A percentile compares a stretch with the other conserved stretches of the same genome.
phyloP scores from a whole-genome alignment of 345 rosid genomes.

The Eucalyptus shirleyi region DNA sequence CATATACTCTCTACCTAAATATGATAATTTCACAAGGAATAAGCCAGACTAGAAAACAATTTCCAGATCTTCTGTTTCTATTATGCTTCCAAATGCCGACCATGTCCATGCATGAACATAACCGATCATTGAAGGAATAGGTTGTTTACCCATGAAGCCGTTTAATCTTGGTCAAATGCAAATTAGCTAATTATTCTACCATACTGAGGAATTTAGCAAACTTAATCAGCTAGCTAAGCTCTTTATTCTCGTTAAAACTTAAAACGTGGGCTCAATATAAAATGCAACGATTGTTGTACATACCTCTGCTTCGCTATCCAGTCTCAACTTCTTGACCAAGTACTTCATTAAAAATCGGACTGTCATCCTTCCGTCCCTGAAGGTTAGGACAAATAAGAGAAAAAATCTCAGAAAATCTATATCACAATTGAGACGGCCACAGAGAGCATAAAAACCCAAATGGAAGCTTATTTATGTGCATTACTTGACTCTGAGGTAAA shows the following conservation, averaged over 20 bases:
- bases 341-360: conserved; percentile 78
- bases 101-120: not conserved
- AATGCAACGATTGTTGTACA: not conserved
- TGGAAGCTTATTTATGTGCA: not conserved
- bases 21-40: not conserved
- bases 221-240: not conserved
- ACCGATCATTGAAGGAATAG: not conserved
- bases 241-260: not conserved
- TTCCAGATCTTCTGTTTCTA: not conserved
- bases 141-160: not conserved
- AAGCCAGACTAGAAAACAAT: not conserved
- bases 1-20: not conserved
- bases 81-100: not conserved
- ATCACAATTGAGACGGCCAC: not conserved
- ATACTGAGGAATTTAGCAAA: not conserved
- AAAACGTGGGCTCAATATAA: not conserved
- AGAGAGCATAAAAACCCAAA: not conserved
- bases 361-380: conserved; percentile 89
- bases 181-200: not conserved
- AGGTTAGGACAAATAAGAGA: not conserved
- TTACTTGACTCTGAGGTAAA: conserved; percentile 95
- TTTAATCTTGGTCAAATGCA: not conserved
- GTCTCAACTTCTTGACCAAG: conserved; percentile 66
- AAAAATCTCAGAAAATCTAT: not conserved
- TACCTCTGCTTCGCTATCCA: conserved; percentile 95